phyloP scores from a whole-genome alignment of 257 asterid species.

The Solanum rostratum region DNA sequence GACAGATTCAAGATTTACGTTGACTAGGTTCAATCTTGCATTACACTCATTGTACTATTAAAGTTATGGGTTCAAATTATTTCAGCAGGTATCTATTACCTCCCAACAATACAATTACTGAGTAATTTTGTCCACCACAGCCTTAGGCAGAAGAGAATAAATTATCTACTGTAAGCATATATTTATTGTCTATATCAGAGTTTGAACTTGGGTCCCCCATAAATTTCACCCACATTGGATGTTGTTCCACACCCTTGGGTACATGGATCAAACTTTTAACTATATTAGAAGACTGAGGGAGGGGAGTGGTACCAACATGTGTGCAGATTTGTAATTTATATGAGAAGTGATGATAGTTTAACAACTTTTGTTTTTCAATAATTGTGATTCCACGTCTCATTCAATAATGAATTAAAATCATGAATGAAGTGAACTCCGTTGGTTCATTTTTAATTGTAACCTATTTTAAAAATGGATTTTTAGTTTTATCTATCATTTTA shows the following conservation, averaged over 20 bases:
- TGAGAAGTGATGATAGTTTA: too few species aligned
- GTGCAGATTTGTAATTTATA: too few species aligned
- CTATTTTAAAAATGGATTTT: too few species aligned
- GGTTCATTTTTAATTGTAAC: too few species aligned
- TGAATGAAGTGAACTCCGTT: too few species aligned
- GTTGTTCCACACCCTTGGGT: neutral
- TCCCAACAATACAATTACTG: neutral
- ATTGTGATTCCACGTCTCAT: too few species aligned
- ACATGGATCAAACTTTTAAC: neutral
- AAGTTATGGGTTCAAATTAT: neutral
- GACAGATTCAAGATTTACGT: neutral
- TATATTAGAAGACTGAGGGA: too few species aligned
- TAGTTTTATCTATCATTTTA: too few species aligned
- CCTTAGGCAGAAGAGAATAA: neutral
- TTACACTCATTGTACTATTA: neutral
- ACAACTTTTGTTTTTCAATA: too few species aligned
- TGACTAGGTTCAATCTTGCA: neutral
- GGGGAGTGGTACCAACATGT: too few species aligned
- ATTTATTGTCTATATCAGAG: neutral
- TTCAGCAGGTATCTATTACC: neutral
- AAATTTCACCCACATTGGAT: neutral
- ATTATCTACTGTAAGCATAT: neutral
- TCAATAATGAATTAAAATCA: too few species aligned
- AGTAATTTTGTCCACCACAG: neutral
- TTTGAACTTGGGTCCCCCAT: neutral